Evolutionary conservation across 345 rosid species (phyloP), one percentile per base, ranked within the genome.

Genomic region (Eucalyptus victrix): DNA sequence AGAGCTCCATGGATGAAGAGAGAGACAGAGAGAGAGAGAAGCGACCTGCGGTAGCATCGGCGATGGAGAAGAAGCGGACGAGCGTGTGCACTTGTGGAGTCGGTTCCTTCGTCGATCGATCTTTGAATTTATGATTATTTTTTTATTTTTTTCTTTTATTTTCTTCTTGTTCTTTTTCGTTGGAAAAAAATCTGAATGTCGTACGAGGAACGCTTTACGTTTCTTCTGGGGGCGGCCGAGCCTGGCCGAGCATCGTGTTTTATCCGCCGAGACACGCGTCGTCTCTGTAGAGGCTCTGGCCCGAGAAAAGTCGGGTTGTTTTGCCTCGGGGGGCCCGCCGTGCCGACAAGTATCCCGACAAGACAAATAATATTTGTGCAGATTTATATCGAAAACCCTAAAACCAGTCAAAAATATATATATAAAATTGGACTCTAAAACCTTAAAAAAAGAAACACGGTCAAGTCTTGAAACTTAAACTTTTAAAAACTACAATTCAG

Each of bases 401-500:
- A 53, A 53, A 21, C 58, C 58, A 4, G 26, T 53, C 4, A 21
- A 19, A 21, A 21, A 8, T 53, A 53, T 4, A 53, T 53, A 2
- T 53, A 21, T 21, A 53, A 3, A 53, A 19, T 53, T 53, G 0
- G 26, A 53, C 9, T 21, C 26, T 53, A 2, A 53, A 53, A 8
- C 58, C 58, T 53, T 8, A 1, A 53, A 19, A 19, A 19, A 53
- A 19, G 1, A 19, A 53, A 53, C 1, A 53, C 11, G 24, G 1
- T 53, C 24, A 8, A 8, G 24, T 8, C 2, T 53, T 53, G 4
- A 53, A 53, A 53, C 4, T 19, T 19, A 53, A 19, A 53, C 10
- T 53, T 53, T 53, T 19, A 8, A 7, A 53, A 53, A 19, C 2
- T 53, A 1, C 1, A 53, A 53, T 19, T 53, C 0, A 7, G 0